Base-by-base conservation (phyloP, 768 basidiomycete species). In the Infundibulicybe gibba region DNA sequence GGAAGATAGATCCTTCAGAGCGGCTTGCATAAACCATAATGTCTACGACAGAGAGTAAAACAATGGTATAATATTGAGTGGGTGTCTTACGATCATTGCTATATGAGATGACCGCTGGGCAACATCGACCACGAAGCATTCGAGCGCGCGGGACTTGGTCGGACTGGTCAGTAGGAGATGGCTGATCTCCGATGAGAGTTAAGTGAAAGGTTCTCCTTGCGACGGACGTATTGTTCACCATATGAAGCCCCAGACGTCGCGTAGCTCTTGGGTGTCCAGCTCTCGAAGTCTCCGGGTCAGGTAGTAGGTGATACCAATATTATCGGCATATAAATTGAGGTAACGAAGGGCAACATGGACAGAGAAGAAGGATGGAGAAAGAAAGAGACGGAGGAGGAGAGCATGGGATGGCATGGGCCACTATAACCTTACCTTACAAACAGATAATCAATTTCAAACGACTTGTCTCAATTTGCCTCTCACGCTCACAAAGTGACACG, bases 1-100 rank as follows among this genome's bases (percentile, higher is more conserved):
- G 49, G 65, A 56, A 0, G 85, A 77, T 6, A 97, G 74, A 64
- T 99, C 97, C 48, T 80, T 81, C 15, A 99, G 74, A 20, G 89
- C 83, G 13, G 95, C 91, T 79, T 98, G 97, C 87, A 98, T 94
- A 67, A 94, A 97, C 94, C 95, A 98, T 39, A 99, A 69, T 0
- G 97, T 97, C 93, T 94, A 57, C 40, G 25, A 32, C 49, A 33
- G 45, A 45, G 51, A 52, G 25, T 15, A 38, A 50, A 32, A 32
- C 20, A 32, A 35, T 43, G 20, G 37, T 43, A 20, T 25, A 35
- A 40, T 25, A 46, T 25, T 21, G 33, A 47, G 50, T 45, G 42
- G 44, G 37, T 37, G 49, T 83, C 94, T 67, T 59, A 97, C 95
- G 52, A 94, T 80, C 79, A 99, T 88, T 45, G 94, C 92, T 44